Percentiles rank a stretch among this genome's conserved stretches.
Conservation (phyloP, 768 basidiomycete genomes). For the Ramaria sp. region DNA sequence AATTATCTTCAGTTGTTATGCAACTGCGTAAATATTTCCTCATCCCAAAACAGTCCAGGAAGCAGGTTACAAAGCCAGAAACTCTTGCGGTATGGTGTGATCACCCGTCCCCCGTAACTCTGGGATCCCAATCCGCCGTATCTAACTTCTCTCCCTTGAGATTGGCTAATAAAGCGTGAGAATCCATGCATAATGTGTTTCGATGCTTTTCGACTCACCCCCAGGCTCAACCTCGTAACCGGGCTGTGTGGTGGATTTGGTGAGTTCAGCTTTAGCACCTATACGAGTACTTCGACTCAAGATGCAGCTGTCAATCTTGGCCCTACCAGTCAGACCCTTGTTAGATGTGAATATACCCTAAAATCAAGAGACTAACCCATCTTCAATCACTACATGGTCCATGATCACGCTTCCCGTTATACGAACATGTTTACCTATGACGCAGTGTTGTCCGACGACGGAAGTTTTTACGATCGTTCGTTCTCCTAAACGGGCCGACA, state of each 20-base stretch:
- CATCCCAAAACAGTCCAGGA: background rate
- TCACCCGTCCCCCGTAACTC: constrained; percentile 13
- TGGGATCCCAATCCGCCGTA: constrained; percentile 36
- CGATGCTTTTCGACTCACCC: constrained; percentile 30
- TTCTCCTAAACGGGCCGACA: constrained; percentile 75
- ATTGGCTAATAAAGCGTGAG: background rate
- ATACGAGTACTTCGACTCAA: constrained; percentile 67
- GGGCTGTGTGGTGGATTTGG: constrained; percentile 61
- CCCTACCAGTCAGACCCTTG: constrained; percentile 28
- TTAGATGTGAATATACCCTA: constrained; percentile 5
- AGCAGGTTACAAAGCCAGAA: too few species aligned
- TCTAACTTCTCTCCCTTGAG: constrained; percentile 38
- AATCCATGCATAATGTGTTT: background rate
- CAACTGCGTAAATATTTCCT: background rate
- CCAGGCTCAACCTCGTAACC: constrained; percentile 62
- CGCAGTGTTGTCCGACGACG: constrained; percentile 72
- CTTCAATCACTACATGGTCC: constrained; percentile 82
- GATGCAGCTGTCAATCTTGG: constrained; percentile 67
- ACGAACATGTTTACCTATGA: constrained; percentile 77
- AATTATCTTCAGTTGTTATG: too few species aligned
- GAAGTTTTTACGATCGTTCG: constrained; percentile 71
- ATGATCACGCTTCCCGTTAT: constrained; percentile 74
- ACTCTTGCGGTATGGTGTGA: too few species aligned
- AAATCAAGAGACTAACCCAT: constrained; percentile 49
- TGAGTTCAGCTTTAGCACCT: constrained; percentile 57